These are phyloP conservation scores for Tubosaeta sp. DNA, from an alignment of 768 basidiomycete genomes.

Conservation along the genomic window DNA sequence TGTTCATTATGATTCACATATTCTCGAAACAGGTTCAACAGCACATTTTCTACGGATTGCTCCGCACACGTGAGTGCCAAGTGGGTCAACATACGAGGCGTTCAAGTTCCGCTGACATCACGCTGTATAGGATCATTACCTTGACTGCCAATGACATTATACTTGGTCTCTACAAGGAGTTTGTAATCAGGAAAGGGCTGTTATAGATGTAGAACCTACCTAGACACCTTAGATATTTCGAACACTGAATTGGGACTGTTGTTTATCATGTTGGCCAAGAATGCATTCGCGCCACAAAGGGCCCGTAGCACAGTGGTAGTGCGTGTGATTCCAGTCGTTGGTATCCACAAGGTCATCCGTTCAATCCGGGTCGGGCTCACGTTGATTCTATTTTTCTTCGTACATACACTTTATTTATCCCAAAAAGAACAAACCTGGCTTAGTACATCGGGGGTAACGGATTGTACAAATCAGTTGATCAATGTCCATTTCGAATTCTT, in stretches of 20 bases:
- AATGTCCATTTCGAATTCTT: conserved; percentile 62
- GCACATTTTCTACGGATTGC: conserved; percentile 93
- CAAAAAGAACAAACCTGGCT: not conserved
- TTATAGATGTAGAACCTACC: conserved; percentile 5
- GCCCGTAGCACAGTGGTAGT: conserved; percentile 32
- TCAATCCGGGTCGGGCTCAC: conserved; percentile 41
- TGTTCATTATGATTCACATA: not conserved
- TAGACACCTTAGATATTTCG: conserved; percentile 1
- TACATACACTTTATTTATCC: not conserved
- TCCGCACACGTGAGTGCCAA: conserved; percentile 82
- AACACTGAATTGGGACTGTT: no score
- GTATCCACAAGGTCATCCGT: conserved; percentile 43
- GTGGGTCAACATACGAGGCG: not conserved
- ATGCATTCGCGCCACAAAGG: conserved; percentile 2
- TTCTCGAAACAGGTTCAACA: conserved; percentile 60
- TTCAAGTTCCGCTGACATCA: conserved; percentile 1
- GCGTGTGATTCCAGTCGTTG: conserved; percentile 30
- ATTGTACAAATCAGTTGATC: conserved; percentile 8
- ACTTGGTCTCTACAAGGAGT: conserved; percentile 58
- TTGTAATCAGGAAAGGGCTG: conserved; percentile 8
- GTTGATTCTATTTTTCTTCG: not conserved
- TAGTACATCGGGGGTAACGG: not conserved
- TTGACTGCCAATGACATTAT: conserved; percentile 85
- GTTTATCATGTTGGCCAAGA: no score
- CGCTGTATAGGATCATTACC: conserved; percentile 68